Evolutionary conservation across 805 yeast genomes (phyloP), one percentile per base, ranked within the genome.

Genomic region (Danielia reshetovae): DNA sequence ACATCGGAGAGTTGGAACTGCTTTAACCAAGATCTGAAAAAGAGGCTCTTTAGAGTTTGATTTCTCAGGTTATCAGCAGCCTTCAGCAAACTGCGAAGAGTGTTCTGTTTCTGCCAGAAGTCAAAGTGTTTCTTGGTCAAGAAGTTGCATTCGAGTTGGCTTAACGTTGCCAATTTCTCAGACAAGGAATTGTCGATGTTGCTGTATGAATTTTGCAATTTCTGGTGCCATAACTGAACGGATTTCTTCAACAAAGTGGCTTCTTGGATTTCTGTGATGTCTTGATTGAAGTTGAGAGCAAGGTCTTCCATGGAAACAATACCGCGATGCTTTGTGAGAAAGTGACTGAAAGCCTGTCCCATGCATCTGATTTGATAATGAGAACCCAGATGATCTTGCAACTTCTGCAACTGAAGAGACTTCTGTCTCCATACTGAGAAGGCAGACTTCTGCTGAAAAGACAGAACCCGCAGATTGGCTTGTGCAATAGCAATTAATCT

Each of bases 401-500:
- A 19, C 9, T 19, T 19, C 22, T 19, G 7, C 22, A 19, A 19
- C 9, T 19, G 9, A 7, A 19, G 9, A 9, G 7, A 19, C 9
- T 19, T 19, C 9, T 7, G 9, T 19, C 9, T 19, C 22, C 22
- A 19, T 7, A 9, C 22, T 19, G 7, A 7, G 22, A 19, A 19
- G 22, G 7, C 7, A 7, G 22, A 9, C 22, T 19, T 19, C 9
- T 7, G 9, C 7, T 7, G 22, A 19, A 19, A 9, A 19, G 9
- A 7, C 22, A 19, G 22, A 19, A 9, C 28, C 28, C 13, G 17
- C 10, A 11, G 15, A 5, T 13, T 15, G 5, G 28, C 18, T 6
- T 12, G 11, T 26, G 58, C 58, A 5, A 46, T 9, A 2, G 24
- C n/a, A 6, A 30, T 30, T 23, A 57, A 31, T 8, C 27, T 25